These are phyloP conservation scores for Marsdenia floribunda DNA, from an alignment of 257 asterid species.

Conservation along the genomic window DNA sequence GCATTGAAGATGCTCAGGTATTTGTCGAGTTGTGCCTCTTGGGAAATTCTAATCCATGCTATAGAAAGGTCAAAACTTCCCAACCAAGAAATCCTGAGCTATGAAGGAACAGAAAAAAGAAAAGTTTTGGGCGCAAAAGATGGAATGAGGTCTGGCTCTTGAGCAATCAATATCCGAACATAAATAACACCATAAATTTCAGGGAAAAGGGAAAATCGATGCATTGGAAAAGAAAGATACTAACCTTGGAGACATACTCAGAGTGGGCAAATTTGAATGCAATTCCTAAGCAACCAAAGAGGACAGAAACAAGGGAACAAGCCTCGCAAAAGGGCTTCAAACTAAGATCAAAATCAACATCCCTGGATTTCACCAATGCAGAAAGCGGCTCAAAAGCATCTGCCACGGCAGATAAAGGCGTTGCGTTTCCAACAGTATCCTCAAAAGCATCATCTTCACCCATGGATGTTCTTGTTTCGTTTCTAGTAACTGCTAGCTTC, in stretches of 20 bases:
- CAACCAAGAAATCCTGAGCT: background rate
- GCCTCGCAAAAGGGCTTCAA: slow-evolving; percentile 81
- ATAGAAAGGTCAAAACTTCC: background rate
- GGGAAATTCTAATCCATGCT: background rate
- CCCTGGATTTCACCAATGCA: slow-evolving; percentile 38
- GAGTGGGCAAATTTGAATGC: slow-evolving; percentile 91
- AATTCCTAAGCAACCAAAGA: slow-evolving; percentile 77
- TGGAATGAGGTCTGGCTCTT: background rate
- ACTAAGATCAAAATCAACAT: slow-evolving; percentile 46
- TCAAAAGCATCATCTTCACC: slow-evolving; percentile 45
- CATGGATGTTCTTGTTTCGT: slow-evolving; percentile 20
- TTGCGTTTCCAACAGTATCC: slow-evolving; percentile 31
- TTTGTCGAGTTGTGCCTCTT: background rate
- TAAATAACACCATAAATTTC: no score
- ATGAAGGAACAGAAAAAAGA: background rate
- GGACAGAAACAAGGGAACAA: slow-evolving; percentile 84
- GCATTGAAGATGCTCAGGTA: background rate
- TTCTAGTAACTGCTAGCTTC: slow-evolving; percentile 12
- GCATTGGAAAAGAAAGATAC: background rate
- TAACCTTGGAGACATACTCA: slow-evolving; percentile 82
- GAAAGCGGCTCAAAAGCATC: slow-evolving; percentile 90
- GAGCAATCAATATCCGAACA: background rate
- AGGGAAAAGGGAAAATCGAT: no score
- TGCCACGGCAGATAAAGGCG: slow-evolving; percentile 74
- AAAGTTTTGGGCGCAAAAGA: background rate